Evolutionary conservation across 139 green algal species (phyloP), one percentile per base, ranked within the genome.

Genomic region (Nannochloris sp.): DNA sequence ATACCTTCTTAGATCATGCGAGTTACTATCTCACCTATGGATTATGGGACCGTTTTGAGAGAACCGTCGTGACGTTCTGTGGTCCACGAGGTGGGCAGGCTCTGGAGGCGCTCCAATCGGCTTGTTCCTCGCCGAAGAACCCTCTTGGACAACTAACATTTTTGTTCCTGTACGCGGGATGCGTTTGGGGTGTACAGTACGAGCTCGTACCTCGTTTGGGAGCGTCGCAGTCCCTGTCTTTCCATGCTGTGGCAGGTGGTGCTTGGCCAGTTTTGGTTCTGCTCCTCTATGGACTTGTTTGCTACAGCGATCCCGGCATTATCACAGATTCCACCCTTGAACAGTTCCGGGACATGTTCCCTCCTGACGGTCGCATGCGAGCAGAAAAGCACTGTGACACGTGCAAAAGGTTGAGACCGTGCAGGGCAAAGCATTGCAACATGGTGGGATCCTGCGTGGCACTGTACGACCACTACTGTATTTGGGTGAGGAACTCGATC

Each of bases 401-500:
- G 2, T 93, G 86, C 72, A 7, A 27, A 11, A 21, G 83, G 11
- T 15, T 54, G 11, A 61, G 80, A 10, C 86, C 86, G 2, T 76
- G 74, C 2, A 73, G 86, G 31, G 82, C 78, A 44, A 93, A 93
- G 72, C 86, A 93, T 74, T 93, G 86, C 73, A 43, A 49, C 15
- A 14, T 44, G 23, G 15, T 19, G 12, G 16, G 57, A 5, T 19
- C 31, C 8, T 94, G 85, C 24, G 74, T 88, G 4, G 72, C 70
- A 1, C 60, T 76, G 3, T 81, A 84, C 61, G 86, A 93, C 62
- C 86, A 93, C 65, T 79, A 90, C 67, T 93, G 86, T 62, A 73
- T 66, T 16, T 94, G 86, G 86, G 70, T 90, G 37, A 91, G 88
- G 75, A 86, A 80, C 62, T 87, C 76, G 58, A 75, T 94, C 19